Base-by-base conservation (phyloP, 768 basidiomycete species). In the Coprinellus micaceus region DNA sequence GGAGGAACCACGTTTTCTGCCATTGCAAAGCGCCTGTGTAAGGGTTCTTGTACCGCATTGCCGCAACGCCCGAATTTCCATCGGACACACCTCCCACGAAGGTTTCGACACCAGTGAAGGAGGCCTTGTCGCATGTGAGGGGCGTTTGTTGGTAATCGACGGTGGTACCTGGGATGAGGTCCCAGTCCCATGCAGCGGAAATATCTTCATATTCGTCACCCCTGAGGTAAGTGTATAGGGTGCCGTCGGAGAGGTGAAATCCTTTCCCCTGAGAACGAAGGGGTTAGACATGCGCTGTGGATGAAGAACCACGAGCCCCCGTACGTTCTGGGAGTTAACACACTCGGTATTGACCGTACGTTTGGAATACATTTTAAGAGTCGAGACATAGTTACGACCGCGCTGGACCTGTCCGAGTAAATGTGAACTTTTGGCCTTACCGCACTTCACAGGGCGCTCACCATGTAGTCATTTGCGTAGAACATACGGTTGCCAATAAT, bases 141-240 rank as follows among this genome's bases (percentile, higher is more conserved):
- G 73, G 65, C 0, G 86, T 88, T 2, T 72, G 80, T 7, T 69
- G 72, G 63, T 87, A 86, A 63, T 88, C 83, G 36, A 78, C 75
- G 1, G 88, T 89, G 28, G 74, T 88, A 0, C 88, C 88, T 5
- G 88, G 88, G 44, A 90, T 82, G 7, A 87, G 76, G 60, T 88
- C 83, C 88, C 88, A 90, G 67, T 90, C 85, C 87, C 86, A 87
- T 2, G 82, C 75, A 2, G 82, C 87, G 3, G 82, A 70, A 29
- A 89, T 89, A 61, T 88, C 86, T 63, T 86, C 84, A 64, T 89
- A 89, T 66, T 89, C 88, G 61, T 82, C 71, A 13, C 88, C 88
- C 48, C 70, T 69, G 25, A 85, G 63, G 66, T 88, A 88, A 0
- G 83, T 88, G 66, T 84, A 82, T 10, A 83, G 65, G 0, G 78